phyloP scores from a whole-genome alignment of 2,329 filamentous ascomycete species.

The Orbilia oligospora region DNA sequence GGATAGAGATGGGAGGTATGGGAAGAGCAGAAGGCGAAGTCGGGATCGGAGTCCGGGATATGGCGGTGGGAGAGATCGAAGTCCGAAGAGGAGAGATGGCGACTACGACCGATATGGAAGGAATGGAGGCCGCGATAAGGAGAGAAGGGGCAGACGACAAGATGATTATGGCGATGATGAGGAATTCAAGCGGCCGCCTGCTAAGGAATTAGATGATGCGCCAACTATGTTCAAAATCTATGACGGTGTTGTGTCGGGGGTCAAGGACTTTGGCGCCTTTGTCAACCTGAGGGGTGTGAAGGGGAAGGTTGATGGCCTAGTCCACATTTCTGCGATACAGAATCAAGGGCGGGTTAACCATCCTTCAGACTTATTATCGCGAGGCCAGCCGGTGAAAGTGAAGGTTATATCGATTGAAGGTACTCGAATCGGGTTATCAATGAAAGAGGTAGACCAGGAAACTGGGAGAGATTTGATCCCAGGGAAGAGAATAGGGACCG shows the following conservation, averaged over 20 bases:
- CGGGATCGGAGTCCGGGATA: slow-evolving; percentile 39
- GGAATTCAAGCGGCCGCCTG: slow-evolving; percentile 76
- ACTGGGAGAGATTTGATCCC: slow-evolving; percentile 87
- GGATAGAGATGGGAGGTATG: slow-evolving; percentile 48
- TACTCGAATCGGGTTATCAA: slow-evolving; percentile 85
- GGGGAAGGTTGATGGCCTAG: slow-evolving; percentile 91
- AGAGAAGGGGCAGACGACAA: slow-evolving; percentile 65
- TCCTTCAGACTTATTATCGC: slow-evolving; percentile 86
- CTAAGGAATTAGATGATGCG: slow-evolving; percentile 82
- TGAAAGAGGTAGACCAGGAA: slow-evolving; percentile 96
- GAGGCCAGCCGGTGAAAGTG: slow-evolving; percentile 88
- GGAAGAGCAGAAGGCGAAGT: slow-evolving; percentile 51
- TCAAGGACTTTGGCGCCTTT: slow-evolving; percentile 97
- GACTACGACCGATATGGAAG: slow-evolving; percentile 39
- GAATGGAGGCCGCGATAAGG: slow-evolving; percentile 46
- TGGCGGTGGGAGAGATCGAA: slow-evolving; percentile 35
- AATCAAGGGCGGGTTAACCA: slow-evolving; percentile 90
- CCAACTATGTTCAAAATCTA: slow-evolving; percentile 90
- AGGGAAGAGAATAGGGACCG: slow-evolving; percentile 83
- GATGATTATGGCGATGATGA: slow-evolving; percentile 72
- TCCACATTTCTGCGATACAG: slow-evolving; percentile 91
- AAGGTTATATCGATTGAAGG: slow-evolving; percentile 92
- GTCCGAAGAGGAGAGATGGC: slow-evolving; percentile 47
- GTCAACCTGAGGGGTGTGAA: slow-evolving; percentile 89
- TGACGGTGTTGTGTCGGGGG: slow-evolving; percentile 86